Evolutionary conservation across 2,329 filamentous ascomycete genomes (phyloP).

Genomic region (Trichoderma lentiforme): DNA sequence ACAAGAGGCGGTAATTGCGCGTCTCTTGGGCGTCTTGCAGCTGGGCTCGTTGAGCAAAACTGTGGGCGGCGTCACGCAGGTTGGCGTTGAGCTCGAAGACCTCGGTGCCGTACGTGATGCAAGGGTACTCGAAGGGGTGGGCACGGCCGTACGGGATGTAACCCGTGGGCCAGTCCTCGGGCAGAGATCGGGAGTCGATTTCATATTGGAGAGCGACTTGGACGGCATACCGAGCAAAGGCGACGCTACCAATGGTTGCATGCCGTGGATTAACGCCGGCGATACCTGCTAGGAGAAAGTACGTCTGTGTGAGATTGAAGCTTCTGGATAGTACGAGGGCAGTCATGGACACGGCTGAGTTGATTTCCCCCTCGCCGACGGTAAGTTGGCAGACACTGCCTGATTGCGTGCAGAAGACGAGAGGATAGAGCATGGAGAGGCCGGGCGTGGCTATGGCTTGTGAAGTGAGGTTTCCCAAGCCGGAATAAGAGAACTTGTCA

Average conservation of each 20-base stretch:
- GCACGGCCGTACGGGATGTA: slow-evolving; percentile 64
- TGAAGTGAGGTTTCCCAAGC: slow-evolving; percentile 53
- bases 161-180: slow-evolving; percentile 61
- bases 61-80: slow-evolving; percentile 52
- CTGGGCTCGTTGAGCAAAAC: slow-evolving; percentile 48
- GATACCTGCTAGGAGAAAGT: slow-evolving; percentile 70
- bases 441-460: slow-evolving; percentile 58
- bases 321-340: slow-evolving; percentile 58
- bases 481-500: slow-evolving; percentile 42
- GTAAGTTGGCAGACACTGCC: slow-evolving; percentile 65
- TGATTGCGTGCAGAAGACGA: slow-evolving; percentile 60
- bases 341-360: slow-evolving; percentile 64
- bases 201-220: slow-evolving; percentile 76
- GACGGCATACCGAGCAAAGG: slow-evolving; percentile 65
- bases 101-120: slow-evolving; percentile 62
- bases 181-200: slow-evolving; percentile 67
- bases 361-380: slow-evolving; percentile 69
- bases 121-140: slow-evolving; percentile 55
- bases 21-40: slow-evolving; percentile 51
- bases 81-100: slow-evolving; percentile 64
- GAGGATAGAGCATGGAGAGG: slow-evolving; percentile 62
- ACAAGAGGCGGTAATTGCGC: slow-evolving; percentile 52
- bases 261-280: slow-evolving; percentile 69
- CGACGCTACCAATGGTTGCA: slow-evolving; percentile 63
- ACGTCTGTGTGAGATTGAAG: slow-evolving; percentile 65